These are phyloP conservation scores for Cyamopsis tetragonoloba DNA, from an alignment of 306 rosid species.

Conservation along the genomic window DNA sequence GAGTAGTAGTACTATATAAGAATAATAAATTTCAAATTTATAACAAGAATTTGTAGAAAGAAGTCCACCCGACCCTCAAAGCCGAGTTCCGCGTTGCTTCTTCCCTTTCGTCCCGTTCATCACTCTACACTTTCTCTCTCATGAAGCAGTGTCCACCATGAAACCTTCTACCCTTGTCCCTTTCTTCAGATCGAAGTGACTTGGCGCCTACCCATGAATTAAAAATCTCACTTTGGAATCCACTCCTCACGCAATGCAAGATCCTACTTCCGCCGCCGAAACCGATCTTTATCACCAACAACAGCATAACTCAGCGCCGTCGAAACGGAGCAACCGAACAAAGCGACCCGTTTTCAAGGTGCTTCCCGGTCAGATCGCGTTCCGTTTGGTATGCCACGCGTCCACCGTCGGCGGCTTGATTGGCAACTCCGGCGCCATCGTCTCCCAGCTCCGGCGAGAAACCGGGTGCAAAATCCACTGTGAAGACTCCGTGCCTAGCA, in stretches of 20 bases:
- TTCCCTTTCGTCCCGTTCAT: not conserved
- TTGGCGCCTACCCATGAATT: not conserved
- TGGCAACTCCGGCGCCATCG: conserved; percentile 42
- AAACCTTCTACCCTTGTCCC: not conserved
- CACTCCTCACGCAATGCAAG: conserved; percentile 30
- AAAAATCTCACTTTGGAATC: not conserved
- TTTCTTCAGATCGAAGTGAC: not conserved
- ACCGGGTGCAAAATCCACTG: conserved; percentile 52
- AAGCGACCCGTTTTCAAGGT: conserved; percentile 31
- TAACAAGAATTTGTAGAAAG: not conserved
- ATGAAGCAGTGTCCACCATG: not conserved
- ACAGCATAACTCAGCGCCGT: not conserved
- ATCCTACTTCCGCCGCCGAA: conserved; percentile 20
- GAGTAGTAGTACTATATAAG: too few relatives aligned
- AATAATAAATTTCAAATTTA: not conserved
- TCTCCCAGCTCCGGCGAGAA: conserved; percentile 53
- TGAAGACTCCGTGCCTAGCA: conserved; percentile 23
- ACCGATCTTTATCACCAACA: not conserved
- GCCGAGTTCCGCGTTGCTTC: not conserved
- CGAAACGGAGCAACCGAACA: conserved; percentile 21
- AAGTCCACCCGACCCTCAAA: not conserved
- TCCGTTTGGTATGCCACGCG: conserved; percentile 46
- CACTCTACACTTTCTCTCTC: not conserved
- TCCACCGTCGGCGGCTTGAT: conserved; percentile 44
- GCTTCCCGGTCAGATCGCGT: conserved; percentile 42